Conservation (phyloP, 2,329 filamentous ascomycete species). For the Cercospora janseana region DNA sequence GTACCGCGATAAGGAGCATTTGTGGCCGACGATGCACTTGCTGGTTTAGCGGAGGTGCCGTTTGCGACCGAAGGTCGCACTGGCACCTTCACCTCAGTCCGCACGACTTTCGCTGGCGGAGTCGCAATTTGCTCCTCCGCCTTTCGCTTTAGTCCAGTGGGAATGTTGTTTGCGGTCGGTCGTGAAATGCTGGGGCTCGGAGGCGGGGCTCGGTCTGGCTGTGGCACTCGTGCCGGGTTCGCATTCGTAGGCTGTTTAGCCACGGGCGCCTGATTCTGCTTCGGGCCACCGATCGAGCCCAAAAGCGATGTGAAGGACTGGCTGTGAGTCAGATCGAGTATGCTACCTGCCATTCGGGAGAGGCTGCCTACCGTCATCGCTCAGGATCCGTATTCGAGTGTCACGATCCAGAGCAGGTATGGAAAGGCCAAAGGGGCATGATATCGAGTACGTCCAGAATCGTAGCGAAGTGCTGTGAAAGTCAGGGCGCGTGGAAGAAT, state of each 20-base stretch:
- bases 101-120: slow-evolving; percentile 36
- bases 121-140: slow-evolving; percentile 40
- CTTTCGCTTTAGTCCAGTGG: slow-evolving; percentile 37
- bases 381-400: not conserved
- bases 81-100: slow-evolving; percentile 31
- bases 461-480: not conserved
- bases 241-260: slow-evolving; percentile 13
- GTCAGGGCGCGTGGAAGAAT: not conserved
- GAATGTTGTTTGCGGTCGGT: slow-evolving; percentile 29
- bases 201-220: slow-evolving; percentile 9
- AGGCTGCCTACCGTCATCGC: slow-evolving; percentile 21
- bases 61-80: slow-evolving; percentile 28
- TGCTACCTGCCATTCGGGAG: not conserved
- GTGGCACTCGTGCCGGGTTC: slow-evolving; percentile 21
- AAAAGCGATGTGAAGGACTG: slow-evolving; percentile 36
- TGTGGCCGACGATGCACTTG: slow-evolving; percentile 23
- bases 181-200: slow-evolving; percentile 19
- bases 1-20: slow-evolving; percentile 21
- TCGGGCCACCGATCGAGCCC: slow-evolving; percentile 31
- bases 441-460: not conserved
- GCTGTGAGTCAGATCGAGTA: slow-evolving; percentile 23
- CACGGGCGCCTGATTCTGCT: slow-evolving; percentile 25
- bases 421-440: slow-evolving; percentile 4
- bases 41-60: slow-evolving; percentile 25
- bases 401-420: slow-evolving; percentile 3